phyloP scores from a whole-genome alignment of 164 flowering plant species.

The Cinnamomum micranthum region DNA sequence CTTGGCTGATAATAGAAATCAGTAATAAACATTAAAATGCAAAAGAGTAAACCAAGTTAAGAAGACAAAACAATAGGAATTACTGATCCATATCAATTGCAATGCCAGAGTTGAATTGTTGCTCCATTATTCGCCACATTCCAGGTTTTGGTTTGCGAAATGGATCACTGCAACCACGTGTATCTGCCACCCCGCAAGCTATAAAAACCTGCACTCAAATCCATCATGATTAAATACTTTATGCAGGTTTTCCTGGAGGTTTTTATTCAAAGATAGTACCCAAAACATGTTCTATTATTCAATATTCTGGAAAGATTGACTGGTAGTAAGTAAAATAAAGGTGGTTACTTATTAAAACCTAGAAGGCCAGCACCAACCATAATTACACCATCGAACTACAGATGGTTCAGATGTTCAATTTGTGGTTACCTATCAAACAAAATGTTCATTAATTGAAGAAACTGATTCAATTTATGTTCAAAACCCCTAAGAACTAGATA shows the following conservation, averaged over 20 bases:
- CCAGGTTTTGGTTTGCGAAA: conserved; percentile 89
- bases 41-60: background rate
- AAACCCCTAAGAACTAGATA: background rate
- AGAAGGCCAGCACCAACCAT: no score
- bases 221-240: background rate
- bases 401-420: background rate
- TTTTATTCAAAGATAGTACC: background rate
- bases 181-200: conserved; percentile 68
- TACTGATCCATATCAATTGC: conserved; percentile 76
- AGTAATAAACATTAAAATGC: background rate
- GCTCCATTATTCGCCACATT: conserved; percentile 89
- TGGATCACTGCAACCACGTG: conserved; percentile 39
- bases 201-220: conserved; percentile 69
- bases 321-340: background rate
- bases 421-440: background rate
- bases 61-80: conserved; percentile 16
- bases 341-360: background rate
- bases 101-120: conserved; percentile 82
- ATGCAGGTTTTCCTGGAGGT: background rate
- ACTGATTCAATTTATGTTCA: background rate
- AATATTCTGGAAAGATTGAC: background rate
- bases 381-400: background rate
- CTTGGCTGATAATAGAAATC: background rate
- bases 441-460: background rate
- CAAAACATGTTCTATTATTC: background rate